Percentiles rank a stretch among this genome's conserved stretches.
Conservation (phyloP, 2,329 filamentous ascomycete genomes). For the Dryadomyces quercivorus region DNA sequence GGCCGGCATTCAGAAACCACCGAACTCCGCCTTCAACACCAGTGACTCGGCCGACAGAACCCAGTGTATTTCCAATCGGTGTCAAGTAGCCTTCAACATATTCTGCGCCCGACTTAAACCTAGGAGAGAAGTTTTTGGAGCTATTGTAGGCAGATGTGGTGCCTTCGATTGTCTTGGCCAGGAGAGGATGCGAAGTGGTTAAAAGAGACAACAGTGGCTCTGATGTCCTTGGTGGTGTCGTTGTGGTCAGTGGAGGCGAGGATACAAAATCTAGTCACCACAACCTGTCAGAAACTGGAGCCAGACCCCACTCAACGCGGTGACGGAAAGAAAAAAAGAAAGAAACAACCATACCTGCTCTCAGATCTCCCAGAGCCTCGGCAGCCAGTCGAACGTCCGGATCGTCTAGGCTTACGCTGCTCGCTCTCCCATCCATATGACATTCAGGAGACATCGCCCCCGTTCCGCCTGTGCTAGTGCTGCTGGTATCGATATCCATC, state of each 20-base stretch:
- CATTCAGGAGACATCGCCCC: slow-evolving; percentile 34
- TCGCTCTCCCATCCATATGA: slow-evolving; percentile 30
- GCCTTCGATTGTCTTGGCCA: slow-evolving; percentile 74
- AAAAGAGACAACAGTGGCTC: slow-evolving; percentile 80
- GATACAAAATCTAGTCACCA: slow-evolving; percentile 48
- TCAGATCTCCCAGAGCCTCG: slow-evolving; percentile 62
- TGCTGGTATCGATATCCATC: slow-evolving; percentile 35
- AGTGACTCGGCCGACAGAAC: slow-evolving; percentile 69
- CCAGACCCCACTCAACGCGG: not conserved
- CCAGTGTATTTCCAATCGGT: slow-evolving; percentile 76
- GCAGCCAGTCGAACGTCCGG: slow-evolving; percentile 59
- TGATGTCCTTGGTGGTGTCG: slow-evolving; percentile 24
- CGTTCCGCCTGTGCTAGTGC: slow-evolving; percentile 22
- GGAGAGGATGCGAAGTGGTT: slow-evolving; percentile 75
- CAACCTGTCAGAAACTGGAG: slow-evolving; percentile 8
- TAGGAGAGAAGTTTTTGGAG: slow-evolving; percentile 82
- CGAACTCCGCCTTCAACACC: slow-evolving; percentile 80
- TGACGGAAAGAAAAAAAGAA: not conserved
- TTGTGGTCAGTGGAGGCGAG: slow-evolving; percentile 33
- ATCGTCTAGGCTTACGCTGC: slow-evolving; percentile 49
- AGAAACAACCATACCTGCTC: slow-evolving; percentile 43
- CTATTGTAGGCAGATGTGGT: slow-evolving; percentile 76
- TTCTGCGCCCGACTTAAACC: slow-evolving; percentile 76
- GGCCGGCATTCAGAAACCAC: slow-evolving; percentile 60
- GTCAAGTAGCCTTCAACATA: slow-evolving; percentile 82